Evolutionary conservation across 1,284 basidiomycete species (phyloP).

Genomic region (Blastosporella zonata): DNA sequence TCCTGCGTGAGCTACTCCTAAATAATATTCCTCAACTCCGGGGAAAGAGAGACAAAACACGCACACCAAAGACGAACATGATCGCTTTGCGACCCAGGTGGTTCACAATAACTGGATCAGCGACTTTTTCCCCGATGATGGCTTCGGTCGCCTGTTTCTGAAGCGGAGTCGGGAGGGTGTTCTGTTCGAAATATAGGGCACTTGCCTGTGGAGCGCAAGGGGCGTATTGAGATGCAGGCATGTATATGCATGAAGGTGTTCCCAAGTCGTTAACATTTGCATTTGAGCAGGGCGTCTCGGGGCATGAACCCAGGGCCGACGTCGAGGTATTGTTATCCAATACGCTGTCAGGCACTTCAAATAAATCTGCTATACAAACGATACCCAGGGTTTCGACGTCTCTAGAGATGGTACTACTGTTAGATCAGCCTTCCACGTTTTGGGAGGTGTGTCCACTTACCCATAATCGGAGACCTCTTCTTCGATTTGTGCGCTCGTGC

Average conservation of each 20-base stretch:
- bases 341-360: slow-evolving; percentile 36
- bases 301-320: neutral
- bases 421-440: neutral
- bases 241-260: too few species aligned
- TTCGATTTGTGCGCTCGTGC: slow-evolving; percentile 38
- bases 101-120: slow-evolving; percentile 57
- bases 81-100: slow-evolving; percentile 54
- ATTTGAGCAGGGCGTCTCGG: too few species aligned
- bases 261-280: neutral
- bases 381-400: slow-evolving; percentile 46
- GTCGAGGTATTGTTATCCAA: slow-evolving; percentile 11
- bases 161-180: slow-evolving; percentile 36
- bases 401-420: slow-evolving; percentile 24
- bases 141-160: slow-evolving; percentile 44
- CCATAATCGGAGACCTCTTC: slow-evolving; percentile 28
- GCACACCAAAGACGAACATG: slow-evolving; percentile 70
- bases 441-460: neutral
- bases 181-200: slow-evolving; percentile 32
- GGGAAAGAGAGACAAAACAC: slow-evolving; percentile 25
- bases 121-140: slow-evolving; percentile 61
- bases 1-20: slow-evolving; percentile 40
- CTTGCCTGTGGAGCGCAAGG: slow-evolving; percentile 10
- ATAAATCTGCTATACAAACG: slow-evolving; percentile 59
- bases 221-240: neutral
- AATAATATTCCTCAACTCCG: neutral